A percentile compares a stretch with the other conserved stretches of the same genome.
These are phyloP conservation scores for Alectoria sarmentosa DNA, from an alignment of 495 filamentous ascomycete genomes.

Conservation along the genomic window DNA sequence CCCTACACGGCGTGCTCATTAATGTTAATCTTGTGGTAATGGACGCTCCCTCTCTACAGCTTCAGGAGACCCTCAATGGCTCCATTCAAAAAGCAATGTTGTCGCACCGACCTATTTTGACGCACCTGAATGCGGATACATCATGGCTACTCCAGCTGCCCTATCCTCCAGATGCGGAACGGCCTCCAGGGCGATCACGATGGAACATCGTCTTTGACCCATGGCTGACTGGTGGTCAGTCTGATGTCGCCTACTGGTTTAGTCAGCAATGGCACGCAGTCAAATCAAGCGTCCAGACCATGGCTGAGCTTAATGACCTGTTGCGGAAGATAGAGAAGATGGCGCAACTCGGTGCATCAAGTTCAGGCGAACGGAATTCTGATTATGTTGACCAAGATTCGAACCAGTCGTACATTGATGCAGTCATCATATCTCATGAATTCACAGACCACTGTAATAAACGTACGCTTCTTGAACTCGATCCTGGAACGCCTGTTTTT, in stretches of 20 bases:
- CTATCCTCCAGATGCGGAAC: conserved; percentile 29
- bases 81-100: conserved; percentile 30
- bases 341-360: conserved; percentile 19
- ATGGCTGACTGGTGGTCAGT: conserved; percentile 42
- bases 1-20: not conserved
- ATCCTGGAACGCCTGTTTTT: conserved; percentile 41
- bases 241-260: conserved; percentile 48
- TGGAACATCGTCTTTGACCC: conserved; percentile 53
- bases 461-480: conserved; percentile 43
- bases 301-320: conserved; percentile 32
- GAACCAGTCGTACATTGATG: conserved; percentile 35
- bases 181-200: conserved; percentile 19
- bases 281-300: conserved; percentile 38
- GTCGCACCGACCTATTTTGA: conserved; percentile 40
- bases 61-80: conserved; percentile 31
- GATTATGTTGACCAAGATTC: not conserved
- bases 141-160: conserved; percentile 51
- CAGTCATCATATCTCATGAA: conserved; percentile 45
- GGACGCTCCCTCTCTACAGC: conserved; percentile 29
- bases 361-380: not conserved
- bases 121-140: conserved; percentile 54
- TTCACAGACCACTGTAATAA: conserved; percentile 55
- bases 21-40: conserved; percentile 6
- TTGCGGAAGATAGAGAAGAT: conserved; percentile 32
- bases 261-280: conserved; percentile 48